A percentile compares a stretch with the other conserved stretches of the same genome.
These are phyloP conservation scores for Ascodesmis nigricans DNA, from an alignment of 495 filamentous ascomycete species.

Conservation along the genomic window DNA sequence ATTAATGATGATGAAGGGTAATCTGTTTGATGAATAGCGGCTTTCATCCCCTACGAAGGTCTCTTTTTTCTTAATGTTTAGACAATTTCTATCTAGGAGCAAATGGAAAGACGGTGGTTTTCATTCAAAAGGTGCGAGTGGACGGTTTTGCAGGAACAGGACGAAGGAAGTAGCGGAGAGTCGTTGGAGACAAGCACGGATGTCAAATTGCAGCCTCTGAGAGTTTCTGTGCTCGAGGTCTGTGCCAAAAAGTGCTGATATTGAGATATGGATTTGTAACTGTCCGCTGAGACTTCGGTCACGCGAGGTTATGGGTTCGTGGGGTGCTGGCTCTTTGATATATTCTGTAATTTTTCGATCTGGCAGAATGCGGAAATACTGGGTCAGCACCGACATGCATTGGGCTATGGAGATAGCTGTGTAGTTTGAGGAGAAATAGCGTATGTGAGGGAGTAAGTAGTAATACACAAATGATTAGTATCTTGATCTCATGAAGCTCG, in stretches of 20 bases:
- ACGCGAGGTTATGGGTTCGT: background rate
- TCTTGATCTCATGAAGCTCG: no score
- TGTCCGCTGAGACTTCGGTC: background rate
- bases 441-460: no score
- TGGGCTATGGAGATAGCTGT: no score
- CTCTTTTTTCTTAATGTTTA: background rate
- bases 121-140: no score
- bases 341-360: no score
- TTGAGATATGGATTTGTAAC: slow-evolving; percentile 13
- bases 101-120: background rate
- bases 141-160: no score
- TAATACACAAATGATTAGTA: no score
- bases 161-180: no score
- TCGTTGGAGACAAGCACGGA: slow-evolving; percentile 50
- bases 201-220: slow-evolving; percentile 96
- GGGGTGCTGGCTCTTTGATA: no score
- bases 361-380: no score
- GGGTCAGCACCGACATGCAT: no score
- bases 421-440: no score
- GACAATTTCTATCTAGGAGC: background rate
- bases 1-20: background rate
- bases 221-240: slow-evolving; percentile 52
- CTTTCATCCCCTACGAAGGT: background rate
- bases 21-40: background rate
- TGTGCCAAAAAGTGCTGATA: slow-evolving; percentile 81